Evolutionary conservation across 2,329 filamentous ascomycete genomes (phyloP).

Genomic region (Curvularia hawaiiensis): DNA sequence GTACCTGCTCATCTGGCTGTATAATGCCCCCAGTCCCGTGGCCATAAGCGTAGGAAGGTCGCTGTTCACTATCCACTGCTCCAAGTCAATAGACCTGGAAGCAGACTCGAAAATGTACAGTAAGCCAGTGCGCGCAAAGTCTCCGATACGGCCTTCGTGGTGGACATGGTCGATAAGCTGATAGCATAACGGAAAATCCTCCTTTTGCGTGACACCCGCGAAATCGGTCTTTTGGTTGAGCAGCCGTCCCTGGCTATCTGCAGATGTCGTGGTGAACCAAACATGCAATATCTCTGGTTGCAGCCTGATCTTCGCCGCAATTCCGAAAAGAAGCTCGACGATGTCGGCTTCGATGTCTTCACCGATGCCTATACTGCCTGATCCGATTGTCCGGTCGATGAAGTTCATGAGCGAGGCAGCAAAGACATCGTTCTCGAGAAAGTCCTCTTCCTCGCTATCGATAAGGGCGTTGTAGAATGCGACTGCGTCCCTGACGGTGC

Average conservation of each 20-base stretch:
- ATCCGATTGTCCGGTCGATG: constrained; percentile 76
- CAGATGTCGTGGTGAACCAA: constrained; percentile 75
- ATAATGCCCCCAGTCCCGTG: constrained; percentile 82
- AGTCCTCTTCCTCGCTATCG: constrained; percentile 95
- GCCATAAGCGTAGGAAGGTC: constrained; percentile 97
- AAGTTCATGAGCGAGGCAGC: constrained; percentile 87
- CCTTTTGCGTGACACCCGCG: constrained; percentile 80
- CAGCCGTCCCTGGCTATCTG: constrained; percentile 48
- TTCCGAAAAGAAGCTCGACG: constrained; percentile 92
- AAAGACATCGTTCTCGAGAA: constrained; percentile 85
- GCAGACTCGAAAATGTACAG: constrained; percentile 96
- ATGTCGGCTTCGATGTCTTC: constrained; percentile 85
- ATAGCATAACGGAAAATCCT: constrained; percentile 96
- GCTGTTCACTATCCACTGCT: constrained; percentile 97
- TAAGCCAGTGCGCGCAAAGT: constrained; percentile 92
- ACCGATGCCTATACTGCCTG: constrained; percentile 73
- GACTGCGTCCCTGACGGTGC: constrained; percentile 83
- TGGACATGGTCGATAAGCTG: constrained; percentile 96
- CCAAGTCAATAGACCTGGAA: constrained; percentile 78
- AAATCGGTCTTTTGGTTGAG: constrained; percentile 69
- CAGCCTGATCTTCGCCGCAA: constrained; percentile 92
- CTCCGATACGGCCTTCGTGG: constrained; percentile 89
- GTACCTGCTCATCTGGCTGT: constrained; percentile 69
- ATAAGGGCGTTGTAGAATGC: constrained; percentile 89
- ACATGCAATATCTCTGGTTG: constrained; percentile 84